Base-by-base conservation (phyloP, 2,329 filamentous ascomycete genomes). In the Calonectria pseudoreteaudii region DNA sequence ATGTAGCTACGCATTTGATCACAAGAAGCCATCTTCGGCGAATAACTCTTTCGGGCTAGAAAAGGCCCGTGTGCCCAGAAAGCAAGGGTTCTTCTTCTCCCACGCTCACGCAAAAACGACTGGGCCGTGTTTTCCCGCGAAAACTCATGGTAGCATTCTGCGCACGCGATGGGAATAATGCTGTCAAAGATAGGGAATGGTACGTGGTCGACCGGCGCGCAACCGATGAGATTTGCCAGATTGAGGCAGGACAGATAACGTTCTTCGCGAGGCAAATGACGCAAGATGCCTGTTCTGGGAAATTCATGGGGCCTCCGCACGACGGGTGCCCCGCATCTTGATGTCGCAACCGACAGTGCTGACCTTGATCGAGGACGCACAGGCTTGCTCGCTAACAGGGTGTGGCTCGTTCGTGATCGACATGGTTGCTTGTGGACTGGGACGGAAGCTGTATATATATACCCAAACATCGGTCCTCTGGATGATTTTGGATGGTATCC, bases 181-280 rank as follows among this genome's bases (percentile, higher is more conserved):
- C 58, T 41, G 49, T 6, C 23, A 31, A 53, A 49, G 41, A 58
- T 20, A 10, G 6, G 60, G 38, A 38, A 69, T 66, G 31, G 58
- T 47, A 16, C 49, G 50, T 47, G 31, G 20, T 13, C 9, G n/a
- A 41, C 67, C 78, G 75, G 78, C 53, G n/a, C 26, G 30, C 4
- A 36, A 10, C 78, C 78, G 78, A 80, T 73, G 9, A 9, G 23
- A 74, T 77, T 74, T 75, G 14, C 78, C 73, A 7, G 11, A 66
- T 72, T 47, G 13, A 60, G 77, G 23, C 38, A 56, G 34, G n/a
- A 8, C 0, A 14, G 71, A 79, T 80, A 77, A 79, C 78, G 78
- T 77, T 74, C 73, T 77, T 72, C 49, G 26, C 8, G 58, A 58
- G 34, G 67, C 71, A 75, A 80, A 80, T 80, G 77, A 79, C 78